A percentile compares a stretch with the other conserved stretches of the same genome.
These are phyloP conservation scores for Pulveroboletus sp. DNA, from an alignment of 1,284 basidiomycete genomes.

Conservation along the genomic window DNA sequence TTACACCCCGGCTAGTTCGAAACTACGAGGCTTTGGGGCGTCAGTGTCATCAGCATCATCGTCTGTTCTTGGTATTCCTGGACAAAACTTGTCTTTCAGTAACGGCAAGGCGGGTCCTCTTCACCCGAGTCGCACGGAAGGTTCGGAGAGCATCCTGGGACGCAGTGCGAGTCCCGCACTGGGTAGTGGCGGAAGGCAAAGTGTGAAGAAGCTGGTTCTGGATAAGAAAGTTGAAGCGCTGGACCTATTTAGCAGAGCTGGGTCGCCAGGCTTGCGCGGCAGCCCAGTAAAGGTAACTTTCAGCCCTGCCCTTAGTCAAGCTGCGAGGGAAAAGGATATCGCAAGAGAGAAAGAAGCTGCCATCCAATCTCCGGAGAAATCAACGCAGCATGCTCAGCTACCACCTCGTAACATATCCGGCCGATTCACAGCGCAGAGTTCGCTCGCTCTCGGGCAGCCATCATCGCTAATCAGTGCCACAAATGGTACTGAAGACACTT, in stretches of 20 bases:
- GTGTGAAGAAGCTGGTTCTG: conserved; percentile 93
- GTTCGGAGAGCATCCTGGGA: conserved; percentile 51
- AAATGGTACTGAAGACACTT: conserved; percentile 34
- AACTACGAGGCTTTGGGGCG: conserved; percentile 66
- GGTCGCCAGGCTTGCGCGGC: conserved; percentile 39
- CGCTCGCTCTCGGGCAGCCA: conserved; percentile 30
- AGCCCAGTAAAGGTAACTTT: conserved; percentile 57
- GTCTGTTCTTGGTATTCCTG: conserved; percentile 27
- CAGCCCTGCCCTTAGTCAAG: conserved; percentile 68
- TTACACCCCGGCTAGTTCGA: conserved; percentile 63
- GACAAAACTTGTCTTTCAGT: conserved; percentile 43
- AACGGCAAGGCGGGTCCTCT: conserved; percentile 52
- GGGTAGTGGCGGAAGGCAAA: conserved; percentile 69
- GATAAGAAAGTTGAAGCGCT: conserved; percentile 75
- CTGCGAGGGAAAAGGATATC: conserved; percentile 68
- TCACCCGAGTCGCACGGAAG: conserved; percentile 45
- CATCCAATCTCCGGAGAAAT: conserved; percentile 29
- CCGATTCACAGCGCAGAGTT: conserved; percentile 48
- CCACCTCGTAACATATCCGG: conserved; percentile 42
- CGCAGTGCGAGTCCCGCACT: conserved; percentile 68
- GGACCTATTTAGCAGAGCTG: conserved; percentile 63
- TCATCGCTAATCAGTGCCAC: conserved; percentile 11
- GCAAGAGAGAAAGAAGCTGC: conserved; percentile 59
- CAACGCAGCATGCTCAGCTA: conserved; percentile 33
- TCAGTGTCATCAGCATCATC: conserved; percentile 42